Evolutionary conservation across 192 early-diverging fungal genomes (phyloP).

Genomic region (Coemansia asiatica): DNA sequence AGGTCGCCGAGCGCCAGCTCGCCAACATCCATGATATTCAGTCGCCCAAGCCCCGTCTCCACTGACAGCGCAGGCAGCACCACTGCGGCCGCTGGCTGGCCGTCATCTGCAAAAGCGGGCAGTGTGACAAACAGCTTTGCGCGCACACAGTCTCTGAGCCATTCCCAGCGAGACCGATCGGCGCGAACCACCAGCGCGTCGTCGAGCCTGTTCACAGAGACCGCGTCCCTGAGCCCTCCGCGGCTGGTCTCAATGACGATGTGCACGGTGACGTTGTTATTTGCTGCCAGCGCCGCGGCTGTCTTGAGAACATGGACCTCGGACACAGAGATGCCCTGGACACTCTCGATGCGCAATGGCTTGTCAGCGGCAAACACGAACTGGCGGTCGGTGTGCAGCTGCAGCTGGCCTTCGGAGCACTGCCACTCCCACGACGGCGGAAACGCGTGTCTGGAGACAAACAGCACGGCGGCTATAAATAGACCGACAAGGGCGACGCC

Average conservation of each 20-base stretch:
- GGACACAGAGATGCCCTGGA: constrained; percentile 24
- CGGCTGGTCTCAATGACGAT: constrained; percentile 25
- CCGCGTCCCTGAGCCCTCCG: neutral
- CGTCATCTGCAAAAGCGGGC: neutral
- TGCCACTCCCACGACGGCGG: constrained; percentile 21
- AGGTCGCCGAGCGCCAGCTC: constrained; percentile 9
- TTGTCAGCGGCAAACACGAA: constrained; percentile 1
- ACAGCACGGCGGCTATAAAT: constrained; percentile 8
- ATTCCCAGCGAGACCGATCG: constrained; percentile 21
- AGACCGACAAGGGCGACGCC: constrained; percentile 9
- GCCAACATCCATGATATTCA: constrained; percentile 15
- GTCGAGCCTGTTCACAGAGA: neutral
- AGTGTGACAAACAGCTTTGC: constrained; percentile 20
- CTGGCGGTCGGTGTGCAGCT: constrained; percentile 9
- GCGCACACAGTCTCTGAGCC: constrained; percentile 35
- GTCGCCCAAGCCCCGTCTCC: constrained; percentile 11
- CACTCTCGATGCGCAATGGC: constrained; percentile 27
- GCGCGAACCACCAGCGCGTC: constrained; percentile 13
- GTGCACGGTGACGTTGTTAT: constrained; percentile 11
- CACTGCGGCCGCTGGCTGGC: neutral
- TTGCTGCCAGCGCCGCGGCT: neutral
- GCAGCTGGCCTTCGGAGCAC: constrained; percentile 11
- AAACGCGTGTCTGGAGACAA: constrained; percentile 10
- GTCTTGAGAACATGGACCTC: constrained; percentile 15
- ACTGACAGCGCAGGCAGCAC: constrained; percentile 4